These are phyloP conservation scores for Musa itinerans DNA, from an alignment of 176 grass and related monocot species.

Conservation along the genomic window DNA sequence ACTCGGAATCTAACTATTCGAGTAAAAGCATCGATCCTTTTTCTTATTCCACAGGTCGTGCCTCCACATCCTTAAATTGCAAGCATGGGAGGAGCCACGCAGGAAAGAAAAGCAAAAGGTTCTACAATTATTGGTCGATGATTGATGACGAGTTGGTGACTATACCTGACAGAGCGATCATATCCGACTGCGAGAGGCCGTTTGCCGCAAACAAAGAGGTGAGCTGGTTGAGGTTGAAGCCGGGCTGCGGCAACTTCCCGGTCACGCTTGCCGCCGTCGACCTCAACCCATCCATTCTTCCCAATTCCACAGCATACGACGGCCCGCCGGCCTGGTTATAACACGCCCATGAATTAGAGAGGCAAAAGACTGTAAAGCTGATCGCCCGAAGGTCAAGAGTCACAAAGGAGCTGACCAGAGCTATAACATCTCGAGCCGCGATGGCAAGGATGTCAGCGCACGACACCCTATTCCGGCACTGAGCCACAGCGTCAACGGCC, in stretches of 20 bases:
- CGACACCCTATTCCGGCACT: constrained; percentile 44
- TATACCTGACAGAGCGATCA: constrained; percentile 79
- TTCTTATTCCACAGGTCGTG: background rate
- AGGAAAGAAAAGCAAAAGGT: too few relatives aligned
- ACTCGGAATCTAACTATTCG: background rate
- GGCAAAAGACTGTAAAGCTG: background rate
- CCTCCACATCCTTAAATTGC: background rate
- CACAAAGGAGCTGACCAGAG: constrained; percentile 20
- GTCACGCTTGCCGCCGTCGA: constrained; percentile 51
- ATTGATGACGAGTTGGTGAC: background rate
- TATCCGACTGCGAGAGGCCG: constrained; percentile 68
- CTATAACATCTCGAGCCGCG: constrained; percentile 51
- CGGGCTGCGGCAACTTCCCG: constrained; percentile 68
- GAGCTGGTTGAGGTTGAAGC: constrained; percentile 58
- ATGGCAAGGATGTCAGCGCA: constrained; percentile 61
- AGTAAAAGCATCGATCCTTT: too few relatives aligned
- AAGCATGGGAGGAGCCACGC: background rate
- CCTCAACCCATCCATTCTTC: constrained; percentile 71
- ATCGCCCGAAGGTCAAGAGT: background rate
- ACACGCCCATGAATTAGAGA: background rate
- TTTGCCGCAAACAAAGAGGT: constrained; percentile 59
- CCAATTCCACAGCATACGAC: constrained; percentile 66
- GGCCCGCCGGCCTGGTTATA: constrained; percentile 56
- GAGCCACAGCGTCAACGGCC: constrained; percentile 47
- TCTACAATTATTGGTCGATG: too few relatives aligned